Evolutionary conservation across 257 asterid species (phyloP), one percentile per base, ranked within the genome.

Genomic region (Cinchona pubescens): DNA sequence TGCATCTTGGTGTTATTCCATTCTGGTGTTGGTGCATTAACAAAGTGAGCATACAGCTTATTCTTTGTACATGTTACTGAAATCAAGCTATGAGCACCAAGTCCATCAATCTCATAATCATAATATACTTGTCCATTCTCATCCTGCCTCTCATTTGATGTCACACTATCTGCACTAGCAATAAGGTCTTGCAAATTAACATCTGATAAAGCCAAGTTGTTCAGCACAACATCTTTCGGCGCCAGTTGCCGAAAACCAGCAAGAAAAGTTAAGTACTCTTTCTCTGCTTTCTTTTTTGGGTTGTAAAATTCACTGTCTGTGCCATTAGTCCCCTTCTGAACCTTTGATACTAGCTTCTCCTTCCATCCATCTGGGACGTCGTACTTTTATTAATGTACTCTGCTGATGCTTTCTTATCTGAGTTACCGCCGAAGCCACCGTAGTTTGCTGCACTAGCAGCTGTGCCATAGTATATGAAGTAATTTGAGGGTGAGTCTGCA

Each of bases 281-380:
- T 90, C 76, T 94, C 98, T 0, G 86, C 0, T 70, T 92, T 94
- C 91, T 88, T 92, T 77, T 87, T 92, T 1, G 98, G 98, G 79
- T 94, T 94, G 85, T 83, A 94, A 80, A 94, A 94, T 63, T 94
- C 97, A 19, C 96, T 90, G 68, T 92, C 99, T 0, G 97, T 94
- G 0, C 99, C 99, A 75, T 94, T 92, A 0, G 99, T 92, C 0
- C 99, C 99, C 85, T 94, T 92, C 80, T 88, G 95, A 1, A 91
- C 84, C 78, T 92, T 92, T 5, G 99, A 88, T 8, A 94, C 92
- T 5, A 76, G 80, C 65, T 85, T 82, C 79, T 92, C 99, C 70
- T 94, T 94, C 97, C 99, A 92, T 25, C 99, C 97, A 0, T 87
- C 90, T 0, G 97, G 97, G 35, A 94, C 99, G 49, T 90, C 99